These are phyloP conservation scores for Phialophora expanda DNA, from an alignment of 2,329 filamentous ascomycete species.

Conservation along the genomic window DNA sequence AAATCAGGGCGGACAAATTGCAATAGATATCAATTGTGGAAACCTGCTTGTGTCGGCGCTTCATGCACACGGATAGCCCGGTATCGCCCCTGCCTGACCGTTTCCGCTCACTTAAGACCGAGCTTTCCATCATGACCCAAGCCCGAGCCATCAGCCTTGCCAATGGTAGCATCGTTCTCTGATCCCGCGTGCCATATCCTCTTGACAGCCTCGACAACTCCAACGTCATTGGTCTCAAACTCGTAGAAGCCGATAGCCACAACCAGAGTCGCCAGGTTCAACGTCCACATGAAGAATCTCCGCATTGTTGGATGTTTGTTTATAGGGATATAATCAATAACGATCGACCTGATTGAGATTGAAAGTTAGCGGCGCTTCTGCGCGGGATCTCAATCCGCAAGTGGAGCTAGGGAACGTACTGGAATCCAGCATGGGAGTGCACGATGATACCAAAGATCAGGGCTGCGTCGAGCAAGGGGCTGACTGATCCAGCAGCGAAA, in stretches of 20 bases:
- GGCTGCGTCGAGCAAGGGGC: slow-evolving; percentile 84
- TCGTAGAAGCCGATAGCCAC: slow-evolving; percentile 92
- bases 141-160: slow-evolving; percentile 27
- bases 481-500: slow-evolving; percentile 88
- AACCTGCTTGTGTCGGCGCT: slow-evolving; percentile 16
- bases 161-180: slow-evolving; percentile 35
- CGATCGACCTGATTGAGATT: slow-evolving; percentile 60
- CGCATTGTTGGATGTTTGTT: slow-evolving; percentile 70
- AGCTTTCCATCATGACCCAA: slow-evolving; percentile 37
- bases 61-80: slow-evolving; percentile 24
- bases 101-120: slow-evolving; percentile 25
- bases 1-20: slow-evolving; percentile 4
- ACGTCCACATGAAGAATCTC: slow-evolving; percentile 73
- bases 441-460: slow-evolving; percentile 82
- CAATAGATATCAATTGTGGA: slow-evolving; percentile 9
- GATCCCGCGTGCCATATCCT: slow-evolving; percentile 81
- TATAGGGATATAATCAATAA: slow-evolving; percentile 88
- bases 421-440: slow-evolving; percentile 95
- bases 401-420: slow-evolving; percentile 57
- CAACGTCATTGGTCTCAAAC: slow-evolving; percentile 98
- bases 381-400: neutral
- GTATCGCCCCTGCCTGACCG: neutral
- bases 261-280: slow-evolving; percentile 77
- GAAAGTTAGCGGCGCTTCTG: neutral
- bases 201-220: slow-evolving; percentile 86